Base-by-base conservation (phyloP, 2,329 filamentous ascomycete genomes). In the Nemania diffusa region DNA sequence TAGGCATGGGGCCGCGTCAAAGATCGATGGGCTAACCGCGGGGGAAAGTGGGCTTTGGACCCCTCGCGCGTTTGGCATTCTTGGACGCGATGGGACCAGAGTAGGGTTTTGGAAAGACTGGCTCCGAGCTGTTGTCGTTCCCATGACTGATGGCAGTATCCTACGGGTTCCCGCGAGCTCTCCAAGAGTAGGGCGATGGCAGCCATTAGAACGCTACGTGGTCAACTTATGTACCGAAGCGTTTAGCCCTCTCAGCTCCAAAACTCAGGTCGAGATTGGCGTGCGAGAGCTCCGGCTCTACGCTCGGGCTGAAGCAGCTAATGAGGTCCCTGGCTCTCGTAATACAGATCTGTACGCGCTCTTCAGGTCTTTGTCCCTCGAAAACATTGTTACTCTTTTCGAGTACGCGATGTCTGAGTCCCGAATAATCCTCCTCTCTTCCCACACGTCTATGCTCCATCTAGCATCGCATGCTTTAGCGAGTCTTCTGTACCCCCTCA, bases 81-180 rank as follows among this genome's bases (percentile, higher is more conserved):
- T 99, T 69, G 96, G 96, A 37, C 88, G 92, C 69, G 96, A 99
- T 77, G 85, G 86, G 13, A 91, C 89, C 67, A 87, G 97, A 81
- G 94, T 94, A 71, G 88, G 90, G 34, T 98, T 99, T 81, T 99
- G 95, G 94, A 98, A 98, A 79, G 96, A 99, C 78, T 99, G 96
- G 96, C 86, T 99, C 55, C 91, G 93, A 79, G 94, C 95, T 6
- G 87, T 98, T 9, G 85, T 96, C n/a, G 93, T 97, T 24, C 96
- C 96, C 29, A 99, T 98, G 96, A 94, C 90, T 1, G 94, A 97
- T 76, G 93, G 95, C 22, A 89, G 86, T 15, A 85, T 99, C 32
- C 82, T 96, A 72, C 88, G 94, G 64, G 90, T 99, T 7, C 93
- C 96, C 6, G 85, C 93, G 9, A 97, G 91, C 79, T 98, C 95